A percentile compares a stretch with the other conserved stretches of the same genome.
Conservation (phyloP, 2,329 filamentous ascomycete genomes). For the Aureobasidium zeae region DNA sequence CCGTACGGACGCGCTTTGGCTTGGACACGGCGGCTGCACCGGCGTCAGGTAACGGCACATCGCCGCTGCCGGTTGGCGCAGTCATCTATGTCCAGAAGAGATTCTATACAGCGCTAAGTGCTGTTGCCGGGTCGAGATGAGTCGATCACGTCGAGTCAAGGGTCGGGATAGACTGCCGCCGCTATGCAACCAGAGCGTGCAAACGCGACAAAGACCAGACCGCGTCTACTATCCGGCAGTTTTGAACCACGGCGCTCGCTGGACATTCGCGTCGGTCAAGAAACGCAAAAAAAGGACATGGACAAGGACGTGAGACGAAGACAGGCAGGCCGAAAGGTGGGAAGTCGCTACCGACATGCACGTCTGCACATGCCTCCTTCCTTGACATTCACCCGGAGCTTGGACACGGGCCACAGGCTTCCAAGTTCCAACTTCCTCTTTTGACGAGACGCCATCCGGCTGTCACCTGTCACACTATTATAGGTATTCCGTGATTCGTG, state of each 20-base stretch:
- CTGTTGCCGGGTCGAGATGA: slow-evolving; percentile 2
- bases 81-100: too few species aligned
- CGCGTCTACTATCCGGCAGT: slow-evolving; percentile 2
- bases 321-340: too few species aligned
- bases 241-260: neutral
- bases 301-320: slow-evolving; percentile 3
- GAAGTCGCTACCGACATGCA: slow-evolving; percentile 8
- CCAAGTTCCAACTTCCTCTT: slow-evolving; percentile 5
- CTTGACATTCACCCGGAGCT: neutral
- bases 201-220: too few species aligned
- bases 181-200: neutral
- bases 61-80: slow-evolving; percentile 21
- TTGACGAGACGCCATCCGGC: slow-evolving; percentile 7
- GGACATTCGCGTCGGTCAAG: neutral
- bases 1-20: slow-evolving; percentile 79
- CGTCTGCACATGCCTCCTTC: slow-evolving; percentile 10
- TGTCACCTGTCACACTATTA: slow-evolving; percentile 14
- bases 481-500: slow-evolving; percentile 10
- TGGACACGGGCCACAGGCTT: neutral
- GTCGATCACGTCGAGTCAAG: too few species aligned
- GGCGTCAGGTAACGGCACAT: slow-evolving; percentile 24
- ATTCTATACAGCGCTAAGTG: too few species aligned
- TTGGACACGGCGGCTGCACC: slow-evolving; percentile 40
- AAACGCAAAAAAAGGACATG: slow-evolving; percentile 2
- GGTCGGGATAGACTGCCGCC: too few species aligned